phyloP scores from a whole-genome alignment of 2,329 filamentous ascomycete species.

The Sclerotinia sclerotiorum region DNA sequence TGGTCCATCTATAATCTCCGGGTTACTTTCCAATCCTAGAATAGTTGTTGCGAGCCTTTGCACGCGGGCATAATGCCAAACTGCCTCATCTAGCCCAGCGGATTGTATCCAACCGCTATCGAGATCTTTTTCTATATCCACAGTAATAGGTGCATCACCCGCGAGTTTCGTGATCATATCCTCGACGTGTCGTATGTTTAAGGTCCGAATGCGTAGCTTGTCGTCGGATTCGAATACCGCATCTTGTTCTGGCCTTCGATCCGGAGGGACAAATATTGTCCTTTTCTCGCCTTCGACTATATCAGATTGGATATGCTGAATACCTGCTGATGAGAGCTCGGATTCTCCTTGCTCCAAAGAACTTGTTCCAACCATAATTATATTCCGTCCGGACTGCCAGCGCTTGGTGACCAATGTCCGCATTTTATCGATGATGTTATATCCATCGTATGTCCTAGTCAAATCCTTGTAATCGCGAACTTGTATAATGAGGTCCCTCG shows the following conservation, averaged over 20 bases:
- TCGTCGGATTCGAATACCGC: conserved; percentile 49
- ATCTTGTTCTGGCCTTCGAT: conserved; percentile 43
- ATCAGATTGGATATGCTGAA: conserved; percentile 46
- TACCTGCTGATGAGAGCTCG: conserved; percentile 44
- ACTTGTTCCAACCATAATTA: conserved; percentile 80
- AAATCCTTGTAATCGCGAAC: conserved; percentile 81
- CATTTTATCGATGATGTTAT: conserved; percentile 67
- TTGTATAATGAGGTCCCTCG: conserved; percentile 58
- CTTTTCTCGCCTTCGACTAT: conserved; percentile 50
- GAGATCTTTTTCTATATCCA: conserved; percentile 37
- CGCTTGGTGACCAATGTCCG: conserved; percentile 69
- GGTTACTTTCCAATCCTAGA: conserved; percentile 45
- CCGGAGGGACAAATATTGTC: conserved; percentile 55
- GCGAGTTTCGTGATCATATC: conserved; percentile 53
- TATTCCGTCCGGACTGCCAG: conserved; percentile 67
- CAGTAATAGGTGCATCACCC: conserved; percentile 31
- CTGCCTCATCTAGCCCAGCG: conserved; percentile 49
- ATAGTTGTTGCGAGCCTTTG: conserved; percentile 56
- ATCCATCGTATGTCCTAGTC: conserved; percentile 65
- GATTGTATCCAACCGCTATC: conserved; percentile 32
- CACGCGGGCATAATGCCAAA: conserved; percentile 60
- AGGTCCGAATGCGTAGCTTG: conserved; percentile 49
- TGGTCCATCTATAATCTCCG: conserved; percentile 41
- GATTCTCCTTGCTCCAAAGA: conserved; percentile 52
- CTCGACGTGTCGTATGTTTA: conserved; percentile 65